These are phyloP conservation scores for Trichophyton verrucosum DNA, from an alignment of 2,329 filamentous ascomycete species.

Conservation along the genomic window DNA sequence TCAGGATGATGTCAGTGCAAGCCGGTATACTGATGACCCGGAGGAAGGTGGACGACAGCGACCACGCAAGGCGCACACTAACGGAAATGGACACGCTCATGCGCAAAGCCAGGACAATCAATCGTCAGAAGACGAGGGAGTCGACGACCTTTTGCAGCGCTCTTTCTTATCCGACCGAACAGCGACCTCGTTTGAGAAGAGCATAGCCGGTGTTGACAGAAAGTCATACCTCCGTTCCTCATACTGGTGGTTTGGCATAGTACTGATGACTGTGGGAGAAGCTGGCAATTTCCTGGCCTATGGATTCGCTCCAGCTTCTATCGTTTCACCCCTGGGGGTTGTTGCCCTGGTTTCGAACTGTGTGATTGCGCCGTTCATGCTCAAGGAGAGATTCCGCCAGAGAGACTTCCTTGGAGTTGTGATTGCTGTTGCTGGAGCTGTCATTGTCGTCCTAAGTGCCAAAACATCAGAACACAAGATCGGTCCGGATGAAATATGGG, in stretches of 20 bases:
- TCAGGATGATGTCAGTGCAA: neutral
- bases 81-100: neutral
- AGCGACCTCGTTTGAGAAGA: constrained; percentile 27
- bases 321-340: constrained; percentile 92
- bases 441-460: constrained; percentile 85
- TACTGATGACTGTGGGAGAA: constrained; percentile 86
- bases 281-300: constrained; percentile 95
- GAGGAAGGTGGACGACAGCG: neutral
- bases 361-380: constrained; percentile 84
- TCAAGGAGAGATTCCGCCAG: constrained; percentile 77
- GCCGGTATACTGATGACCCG: constrained; percentile 18
- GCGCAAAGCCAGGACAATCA: constrained; percentile 5
- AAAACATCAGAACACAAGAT: constrained; percentile 81
- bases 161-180: constrained; percentile 31
- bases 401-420: constrained; percentile 81
- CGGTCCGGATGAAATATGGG: constrained; percentile 80
- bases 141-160: constrained; percentile 22
- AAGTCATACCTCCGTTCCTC: constrained; percentile 77
- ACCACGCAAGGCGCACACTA: neutral
- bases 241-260: constrained; percentile 92
- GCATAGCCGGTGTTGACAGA: constrained; percentile 33
- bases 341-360: constrained; percentile 95
- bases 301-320: constrained; percentile 92
- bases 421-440: constrained; percentile 73
- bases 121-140: constrained; percentile 23